These are phyloP conservation scores for Citrus mangshanensis DNA, from an alignment of 345 rosid genomes.

Conservation along the genomic window DNA sequence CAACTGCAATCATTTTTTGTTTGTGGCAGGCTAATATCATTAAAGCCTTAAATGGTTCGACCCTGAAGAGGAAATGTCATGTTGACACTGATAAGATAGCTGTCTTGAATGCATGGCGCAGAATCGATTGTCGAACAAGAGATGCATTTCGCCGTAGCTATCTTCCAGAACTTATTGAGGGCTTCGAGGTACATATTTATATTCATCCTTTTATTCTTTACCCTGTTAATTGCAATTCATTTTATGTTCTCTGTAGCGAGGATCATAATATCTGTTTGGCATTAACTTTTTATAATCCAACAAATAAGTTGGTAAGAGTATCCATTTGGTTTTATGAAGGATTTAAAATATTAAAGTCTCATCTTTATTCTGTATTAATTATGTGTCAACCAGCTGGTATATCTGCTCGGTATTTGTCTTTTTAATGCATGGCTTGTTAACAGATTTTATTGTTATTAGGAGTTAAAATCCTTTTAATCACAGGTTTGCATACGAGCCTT, in stretches of 20 bases:
- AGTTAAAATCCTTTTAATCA: background rate
- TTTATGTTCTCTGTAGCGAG: background rate
- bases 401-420: background rate
- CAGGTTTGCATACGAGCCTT: constrained; percentile 70
- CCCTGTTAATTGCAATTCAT: background rate
- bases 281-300: background rate
- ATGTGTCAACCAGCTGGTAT: background rate
- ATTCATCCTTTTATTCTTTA: background rate
- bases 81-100: constrained; percentile 65
- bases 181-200: constrained; percentile 62
- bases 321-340: background rate
- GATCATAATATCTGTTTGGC: background rate
- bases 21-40: constrained; percentile 64
- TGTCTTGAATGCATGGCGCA: constrained; percentile 76
- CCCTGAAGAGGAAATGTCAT: constrained; percentile 48
- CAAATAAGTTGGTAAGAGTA: background rate
- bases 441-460: background rate
- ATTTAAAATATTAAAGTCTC: background rate
- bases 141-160: constrained; percentile 90
- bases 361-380: background rate
- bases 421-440: background rate
- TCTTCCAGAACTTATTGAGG: constrained; percentile 68
- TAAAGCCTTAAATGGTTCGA: constrained; percentile 35
- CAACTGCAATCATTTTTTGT: constrained; percentile 13
- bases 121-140: constrained; percentile 80